phyloP scores from a whole-genome alignment of 108 stramenopile species.

The Fragilaria radians region DNA sequence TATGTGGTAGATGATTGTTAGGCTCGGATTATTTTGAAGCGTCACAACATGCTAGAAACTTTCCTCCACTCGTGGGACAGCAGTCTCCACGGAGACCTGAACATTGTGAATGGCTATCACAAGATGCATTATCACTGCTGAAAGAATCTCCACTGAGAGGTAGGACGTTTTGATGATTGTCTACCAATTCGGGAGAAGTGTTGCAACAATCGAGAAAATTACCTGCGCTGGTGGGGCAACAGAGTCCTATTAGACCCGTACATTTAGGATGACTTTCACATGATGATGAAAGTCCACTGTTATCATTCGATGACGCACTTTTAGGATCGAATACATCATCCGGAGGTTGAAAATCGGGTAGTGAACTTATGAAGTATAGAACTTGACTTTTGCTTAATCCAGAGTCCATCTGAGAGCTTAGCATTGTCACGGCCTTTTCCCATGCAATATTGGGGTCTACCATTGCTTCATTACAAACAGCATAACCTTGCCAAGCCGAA shows the following conservation, averaged over 20 bases:
- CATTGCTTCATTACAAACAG: slow-evolving; percentile 58
- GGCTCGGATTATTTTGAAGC: too few species aligned
- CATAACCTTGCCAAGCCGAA: slow-evolving; percentile 68
- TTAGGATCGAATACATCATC: slow-evolving; percentile 5
- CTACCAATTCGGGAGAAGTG: too few species aligned
- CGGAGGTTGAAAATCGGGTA: slow-evolving; percentile 36
- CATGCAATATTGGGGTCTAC: slow-evolving; percentile 65
- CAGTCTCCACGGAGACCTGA: too few species aligned
- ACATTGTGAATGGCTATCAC: too few species aligned
- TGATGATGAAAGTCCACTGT: slow-evolving; percentile 10
- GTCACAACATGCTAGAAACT: too few species aligned
- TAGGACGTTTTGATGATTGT: too few species aligned
- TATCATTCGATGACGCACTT: background rate
- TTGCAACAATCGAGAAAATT: slow-evolving; percentile 19
- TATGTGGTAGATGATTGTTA: too few species aligned
- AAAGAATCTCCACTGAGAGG: too few species aligned
- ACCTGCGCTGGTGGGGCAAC: slow-evolving; percentile 40
- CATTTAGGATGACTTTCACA: slow-evolving; percentile 37
- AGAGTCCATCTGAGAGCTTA: slow-evolving; percentile 63
- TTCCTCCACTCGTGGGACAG: too few species aligned
- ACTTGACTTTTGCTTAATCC: slow-evolving; percentile 79
- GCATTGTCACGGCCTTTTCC: slow-evolving; percentile 52
- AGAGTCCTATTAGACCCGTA: slow-evolving; percentile 26
- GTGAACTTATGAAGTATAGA: slow-evolving; percentile 59
- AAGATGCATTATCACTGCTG: too few species aligned